Evolutionary conservation across 352 stramenopile genomes (phyloP), one percentile per base, ranked within the genome.

Genomic region (Phytopythium mirpurense): DNA sequence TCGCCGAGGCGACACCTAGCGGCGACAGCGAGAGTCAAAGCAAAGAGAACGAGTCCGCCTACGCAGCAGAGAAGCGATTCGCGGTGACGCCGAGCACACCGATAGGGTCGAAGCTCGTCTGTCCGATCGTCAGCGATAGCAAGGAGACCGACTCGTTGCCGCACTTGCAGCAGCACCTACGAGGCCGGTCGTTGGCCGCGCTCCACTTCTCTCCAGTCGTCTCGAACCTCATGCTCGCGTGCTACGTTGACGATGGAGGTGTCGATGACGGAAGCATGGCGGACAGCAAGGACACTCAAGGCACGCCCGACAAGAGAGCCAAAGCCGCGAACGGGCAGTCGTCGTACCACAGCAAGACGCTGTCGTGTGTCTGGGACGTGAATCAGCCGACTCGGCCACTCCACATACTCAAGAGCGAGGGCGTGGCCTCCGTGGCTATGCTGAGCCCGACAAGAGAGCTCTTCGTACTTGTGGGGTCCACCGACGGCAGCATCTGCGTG

Each of bases 351-450:
- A 64, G 72, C 45, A 84, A 86, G 46, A 78, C 70, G 0, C 64
- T 90, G 18, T 66, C 70, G 2, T 86, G 77, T 46, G 59, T 88
- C 5, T 90, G 79, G 79, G 76, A 90, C 32, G 51, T 88, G 19
- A 86, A 86, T 56, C 60, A 83, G 27, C 64, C 74, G 11, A 52
- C 65, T 27, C 58, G 71, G 12, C 68, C 62, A 9, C 55, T 74
- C 18, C 72, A 82, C 51, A 36, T 82, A 16, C 57, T 86, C 3
- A 68, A 77, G 19, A 74, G 62, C 29, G 79, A 85, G 66, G 78
- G 77, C 38, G 21, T 63, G 14, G 60, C 72, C 7, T 72, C 70
- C 2, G 58, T 72, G 2, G 61, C 61, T 0, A 72, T 63, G 12
- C 57, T 90, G 6, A 68, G 68, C 27, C 80, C 77, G 15, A 69